Evolutionary conservation across 2,329 filamentous ascomycete species (phyloP), one percentile per base, ranked within the genome.

Genomic region (Cryphonectria carpinicola): DNA sequence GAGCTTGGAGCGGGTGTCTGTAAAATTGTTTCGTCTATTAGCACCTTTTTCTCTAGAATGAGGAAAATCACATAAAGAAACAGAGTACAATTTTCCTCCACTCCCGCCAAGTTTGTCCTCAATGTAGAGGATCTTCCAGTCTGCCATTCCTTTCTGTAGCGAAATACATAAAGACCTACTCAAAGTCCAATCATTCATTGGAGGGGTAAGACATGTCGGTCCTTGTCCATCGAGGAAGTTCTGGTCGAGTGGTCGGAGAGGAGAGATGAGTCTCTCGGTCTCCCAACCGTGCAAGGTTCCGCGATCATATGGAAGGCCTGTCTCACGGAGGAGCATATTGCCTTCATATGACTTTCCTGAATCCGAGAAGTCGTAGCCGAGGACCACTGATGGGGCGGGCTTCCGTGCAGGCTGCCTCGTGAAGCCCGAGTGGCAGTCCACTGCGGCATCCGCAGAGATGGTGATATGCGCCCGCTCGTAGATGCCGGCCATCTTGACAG

Each of bases 401-500:
- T 28, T 56, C 3, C 52, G 52, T 25, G 52, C 52, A 28, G 52
- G 52, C 25, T 13, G 52, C 6, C n/a, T 28, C 14, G 25, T 25
- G 52, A 56, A 68, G 60, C 66, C 66, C 25, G 43, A 64, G 58
- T 60, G 66, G 60, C 58, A 60, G 43, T 68, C 66, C 10, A 41
- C 49, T 10, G 60, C 49, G 43, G 61, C 66, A 32, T 68, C 66
- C 17, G 68, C 68, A 10, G 68, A 65, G 39, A 70, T 60, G 25
- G 65, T 70, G 2, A 70, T 63, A 28, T 56, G 64, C 1, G 72
- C 65, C 17, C 52, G 61, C 41, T 70, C 65, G 62, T 73, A 73
- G 3, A 72, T 35, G 37, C n/a, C 61, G 41, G 65, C 62, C 72
- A 73, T 73, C 32, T 63, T 67, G n/a, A 70, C 65, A 4, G 72